These are phyloP conservation scores for Fusarium burgessii DNA, from an alignment of 2,329 filamentous ascomycete genomes.

Conservation along the genomic window DNA sequence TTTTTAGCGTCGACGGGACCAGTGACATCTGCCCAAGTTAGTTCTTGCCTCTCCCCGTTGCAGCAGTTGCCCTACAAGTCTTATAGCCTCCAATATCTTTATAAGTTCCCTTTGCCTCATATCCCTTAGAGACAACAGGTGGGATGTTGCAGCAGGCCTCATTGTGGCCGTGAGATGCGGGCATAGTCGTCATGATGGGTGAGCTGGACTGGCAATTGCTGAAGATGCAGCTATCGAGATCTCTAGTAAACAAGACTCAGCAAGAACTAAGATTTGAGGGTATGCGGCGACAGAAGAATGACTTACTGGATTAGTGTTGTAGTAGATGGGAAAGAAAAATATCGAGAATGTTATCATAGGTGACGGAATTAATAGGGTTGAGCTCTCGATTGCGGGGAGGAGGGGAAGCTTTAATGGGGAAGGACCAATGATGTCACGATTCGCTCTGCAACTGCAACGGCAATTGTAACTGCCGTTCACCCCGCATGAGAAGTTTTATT, in stretches of 20 bases:
- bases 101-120: constrained; percentile 67
- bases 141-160: constrained; percentile 70
- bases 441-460: not conserved
- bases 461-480: not conserved
- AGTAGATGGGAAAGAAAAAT: not conserved
- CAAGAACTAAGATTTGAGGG: not conserved
- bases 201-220: not conserved
- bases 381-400: constrained; percentile 28
- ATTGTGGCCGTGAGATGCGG: constrained; percentile 65
- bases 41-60: not conserved
- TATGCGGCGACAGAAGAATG: too few relatives aligned
- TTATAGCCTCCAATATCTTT: constrained; percentile 67
- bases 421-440: constrained; percentile 37
- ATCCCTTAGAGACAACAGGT: constrained; percentile 67
- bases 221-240: constrained; percentile 19
- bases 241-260: constrained; percentile 10
- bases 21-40: constrained; percentile 55
- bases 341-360: not conserved
- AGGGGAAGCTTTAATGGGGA: constrained; percentile 22
- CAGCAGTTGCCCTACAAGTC: constrained; percentile 55
- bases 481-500: not conserved
- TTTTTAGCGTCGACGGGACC: constrained; percentile 63
- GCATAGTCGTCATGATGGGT: constrained; percentile 62
- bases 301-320: constrained; percentile 4
- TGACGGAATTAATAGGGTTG: constrained; percentile 4